phyloP scores from a whole-genome alignment of 1,284 basidiomycete species.

The Abortiporus biennis region DNA sequence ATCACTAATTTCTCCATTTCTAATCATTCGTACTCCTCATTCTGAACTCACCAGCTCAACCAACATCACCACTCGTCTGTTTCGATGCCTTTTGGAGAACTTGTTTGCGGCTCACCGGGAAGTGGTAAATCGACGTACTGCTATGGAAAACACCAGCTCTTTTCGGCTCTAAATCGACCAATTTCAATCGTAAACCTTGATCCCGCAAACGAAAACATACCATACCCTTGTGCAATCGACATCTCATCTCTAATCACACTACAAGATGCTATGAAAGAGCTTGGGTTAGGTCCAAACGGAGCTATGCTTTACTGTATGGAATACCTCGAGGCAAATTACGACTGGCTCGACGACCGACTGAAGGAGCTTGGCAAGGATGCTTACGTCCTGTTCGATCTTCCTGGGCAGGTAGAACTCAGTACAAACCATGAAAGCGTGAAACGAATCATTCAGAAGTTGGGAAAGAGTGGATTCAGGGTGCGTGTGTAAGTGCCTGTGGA shows the following conservation, averaged over 20 bases:
- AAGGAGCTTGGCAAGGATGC: slow-evolving; percentile 62
- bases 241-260: slow-evolving; percentile 87
- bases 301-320: slow-evolving; percentile 98
- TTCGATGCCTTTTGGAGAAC: slow-evolving; percentile 83
- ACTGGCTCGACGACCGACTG: slow-evolving; percentile 85
- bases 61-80: no score
- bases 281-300: slow-evolving; percentile 91
- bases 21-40: neutral
- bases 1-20: no score
- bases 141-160: slow-evolving; percentile 89
- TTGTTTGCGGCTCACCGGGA: slow-evolving; percentile 90
- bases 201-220: slow-evolving; percentile 86
- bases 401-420: slow-evolving; percentile 96
- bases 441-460: slow-evolving; percentile 67
- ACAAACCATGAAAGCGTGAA: slow-evolving; percentile 93
- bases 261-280: slow-evolving; percentile 82
- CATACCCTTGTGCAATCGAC: slow-evolving; percentile 88
- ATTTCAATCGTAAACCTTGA: slow-evolving; percentile 93
- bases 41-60: slow-evolving; percentile 1
- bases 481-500: slow-evolving; percentile 26
- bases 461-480: slow-evolving; percentile 82
- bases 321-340: slow-evolving; percentile 92
- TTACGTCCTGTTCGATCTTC: slow-evolving; percentile 94
- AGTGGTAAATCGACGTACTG: slow-evolving; percentile 95
- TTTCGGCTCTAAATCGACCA: slow-evolving; percentile 81